Conservation (phyloP, 768 basidiomycete species). For the Floccularia luteovirens region DNA sequence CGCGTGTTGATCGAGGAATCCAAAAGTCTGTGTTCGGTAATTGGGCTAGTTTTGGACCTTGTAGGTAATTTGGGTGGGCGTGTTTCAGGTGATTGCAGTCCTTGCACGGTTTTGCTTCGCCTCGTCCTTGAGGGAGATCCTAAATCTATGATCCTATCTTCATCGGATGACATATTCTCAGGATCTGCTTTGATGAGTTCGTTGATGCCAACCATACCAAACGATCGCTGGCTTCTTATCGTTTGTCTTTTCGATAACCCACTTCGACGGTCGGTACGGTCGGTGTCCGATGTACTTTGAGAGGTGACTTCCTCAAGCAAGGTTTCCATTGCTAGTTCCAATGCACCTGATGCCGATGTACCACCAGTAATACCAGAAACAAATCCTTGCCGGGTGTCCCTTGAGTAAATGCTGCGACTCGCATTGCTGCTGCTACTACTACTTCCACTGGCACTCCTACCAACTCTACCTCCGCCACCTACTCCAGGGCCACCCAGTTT, state of each 20-base stretch:
- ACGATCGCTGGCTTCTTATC: conserved; percentile 17
- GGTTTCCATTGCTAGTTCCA: conserved; percentile 36
- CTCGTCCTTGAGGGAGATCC: conserved; percentile 16
- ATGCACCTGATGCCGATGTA: neutral
- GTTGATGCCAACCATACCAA: conserved; percentile 8
- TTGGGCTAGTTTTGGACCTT: conserved; percentile 34
- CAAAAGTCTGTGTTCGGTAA: conserved; percentile 13
- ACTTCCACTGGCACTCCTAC: conserved; percentile 18
- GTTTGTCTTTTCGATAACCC: conserved; percentile 25
- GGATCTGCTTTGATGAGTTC: neutral
- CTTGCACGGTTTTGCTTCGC: conserved; percentile 48
- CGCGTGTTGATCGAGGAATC: conserved; percentile 8
- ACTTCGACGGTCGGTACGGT: conserved; percentile 12
- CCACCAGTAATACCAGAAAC: neutral
- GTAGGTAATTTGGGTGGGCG: conserved; percentile 47
- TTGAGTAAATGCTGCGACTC: conserved; percentile 21
- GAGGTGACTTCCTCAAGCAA: conserved; percentile 26
- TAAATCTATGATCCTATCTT: neutral
- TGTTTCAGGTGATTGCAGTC: conserved; percentile 31
- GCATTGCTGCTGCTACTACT: conserved; percentile 14
- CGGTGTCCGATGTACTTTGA: conserved; percentile 4
- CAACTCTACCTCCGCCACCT: conserved; percentile 13
- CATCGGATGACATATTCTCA: neutral
- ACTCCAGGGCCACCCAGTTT: conserved; percentile 31
- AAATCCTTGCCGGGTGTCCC: conserved; percentile 9